These are phyloP conservation scores for Pichia sp. DNA, from an alignment of 1,139 yeast species.

Conservation along the genomic window DNA sequence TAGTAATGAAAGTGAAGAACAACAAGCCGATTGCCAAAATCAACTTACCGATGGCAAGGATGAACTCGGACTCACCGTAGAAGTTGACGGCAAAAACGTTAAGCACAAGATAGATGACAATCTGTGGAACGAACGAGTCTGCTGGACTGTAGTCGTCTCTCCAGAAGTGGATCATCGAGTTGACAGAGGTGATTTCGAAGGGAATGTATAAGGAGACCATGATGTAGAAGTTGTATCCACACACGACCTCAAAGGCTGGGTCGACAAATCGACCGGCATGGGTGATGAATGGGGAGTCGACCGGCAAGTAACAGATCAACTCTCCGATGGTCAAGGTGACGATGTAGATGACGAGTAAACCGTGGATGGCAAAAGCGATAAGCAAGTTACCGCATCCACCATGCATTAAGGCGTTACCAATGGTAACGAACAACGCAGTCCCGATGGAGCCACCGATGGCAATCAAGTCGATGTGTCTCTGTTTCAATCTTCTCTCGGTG, in stretches of 20 bases:
- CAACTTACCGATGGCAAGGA: conserved; percentile 56
- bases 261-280: conserved; percentile 53
- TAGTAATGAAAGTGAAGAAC: conserved; percentile 42
- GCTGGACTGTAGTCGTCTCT: conserved; percentile 48
- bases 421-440: conserved; percentile 68
- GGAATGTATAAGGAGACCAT: conserved; percentile 49
- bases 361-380: conserved; percentile 57
- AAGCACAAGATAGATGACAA: conserved; percentile 36
- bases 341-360: conserved; percentile 32
- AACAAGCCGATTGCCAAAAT: conserved; percentile 51
- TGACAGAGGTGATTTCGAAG: conserved; percentile 50
- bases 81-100: conserved; percentile 42
- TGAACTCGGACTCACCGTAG: conserved; percentile 61
- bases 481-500: conserved; percentile 31
- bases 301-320: conserved; percentile 47
- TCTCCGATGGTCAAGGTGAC: conserved; percentile 47
- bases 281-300: conserved; percentile 47
- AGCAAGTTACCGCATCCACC: conserved; percentile 79
- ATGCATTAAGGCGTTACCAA: conserved; percentile 58
- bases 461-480: conserved; percentile 67
- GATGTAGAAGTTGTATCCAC: conserved; percentile 45
- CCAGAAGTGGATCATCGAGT: conserved; percentile 49
- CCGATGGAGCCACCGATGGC: conserved; percentile 83
- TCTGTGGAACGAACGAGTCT: conserved; percentile 40
- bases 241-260: conserved; percentile 47